Conservation (phyloP, 1,139 yeast genomes). For the Yamadazyma pseudoaaseri region DNA sequence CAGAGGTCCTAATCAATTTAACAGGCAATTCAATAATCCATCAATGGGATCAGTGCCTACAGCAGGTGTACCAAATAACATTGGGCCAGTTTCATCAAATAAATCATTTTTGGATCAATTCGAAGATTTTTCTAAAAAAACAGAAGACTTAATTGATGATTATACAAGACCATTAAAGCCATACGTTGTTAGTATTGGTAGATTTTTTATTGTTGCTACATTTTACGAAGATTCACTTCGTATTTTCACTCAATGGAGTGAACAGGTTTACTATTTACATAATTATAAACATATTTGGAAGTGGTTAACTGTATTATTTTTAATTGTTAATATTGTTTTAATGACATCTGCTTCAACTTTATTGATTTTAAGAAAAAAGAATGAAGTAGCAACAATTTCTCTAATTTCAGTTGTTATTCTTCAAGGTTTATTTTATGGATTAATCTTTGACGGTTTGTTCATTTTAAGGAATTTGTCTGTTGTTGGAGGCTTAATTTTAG, state of each 20-base stretch:
- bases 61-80: constrained; percentile 16
- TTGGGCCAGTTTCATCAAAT: constrained; percentile 26
- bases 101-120: constrained; percentile 36
- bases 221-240: constrained; percentile 89
- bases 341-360: constrained; percentile 76
- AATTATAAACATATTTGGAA: constrained; percentile 78
- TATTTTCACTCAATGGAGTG: constrained; percentile 85
- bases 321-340: constrained; percentile 59
- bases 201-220: constrained; percentile 90
- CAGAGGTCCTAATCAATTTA: constrained; percentile 35
- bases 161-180: constrained; percentile 58
- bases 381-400: constrained; percentile 70
- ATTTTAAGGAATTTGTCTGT: constrained; percentile 85
- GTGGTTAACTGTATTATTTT: constrained; percentile 71
- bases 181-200: constrained; percentile 80
- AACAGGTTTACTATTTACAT: constrained; percentile 83
- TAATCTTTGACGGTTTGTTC: constrained; percentile 78
- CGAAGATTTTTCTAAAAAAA: constrained; percentile 43
- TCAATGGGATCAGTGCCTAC: constrained; percentile 7
- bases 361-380: constrained; percentile 68
- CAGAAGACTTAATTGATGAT: constrained; percentile 49
- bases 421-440: constrained; percentile 90
- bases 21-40: constrained; percentile 24
- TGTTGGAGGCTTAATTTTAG: constrained; percentile 89
- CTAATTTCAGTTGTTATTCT: constrained; percentile 70